Percentiles rank a stretch among this genome's conserved stretches.
Evolutionary conservation across 179 eudicot species (phyloP).

Genomic region (Drosera spatulata): DNA sequence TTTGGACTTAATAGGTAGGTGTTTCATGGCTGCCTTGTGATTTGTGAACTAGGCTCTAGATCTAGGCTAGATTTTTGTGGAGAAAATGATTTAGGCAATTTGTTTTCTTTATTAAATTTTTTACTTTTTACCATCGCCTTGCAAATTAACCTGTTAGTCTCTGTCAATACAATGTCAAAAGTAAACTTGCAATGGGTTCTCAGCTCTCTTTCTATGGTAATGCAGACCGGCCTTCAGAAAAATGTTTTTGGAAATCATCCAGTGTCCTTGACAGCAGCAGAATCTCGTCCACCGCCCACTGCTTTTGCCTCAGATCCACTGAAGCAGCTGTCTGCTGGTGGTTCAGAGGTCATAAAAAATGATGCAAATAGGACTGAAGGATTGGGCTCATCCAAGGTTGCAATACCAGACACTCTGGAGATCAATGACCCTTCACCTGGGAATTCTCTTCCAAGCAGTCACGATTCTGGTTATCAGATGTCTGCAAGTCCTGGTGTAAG

Average conservation of each 20-base stretch:
- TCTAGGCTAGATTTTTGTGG: too few species aligned
- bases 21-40: too few species aligned
- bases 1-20: too few species aligned
- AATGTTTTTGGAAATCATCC: constrained; percentile 74
- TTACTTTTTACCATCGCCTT: too few species aligned
- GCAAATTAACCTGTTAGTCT: too few species aligned
- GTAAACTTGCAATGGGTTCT: background rate
- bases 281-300: constrained; percentile 50
- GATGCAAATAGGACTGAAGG: constrained; percentile 15
- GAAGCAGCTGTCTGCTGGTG: constrained; percentile 26
- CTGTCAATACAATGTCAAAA: too few species aligned
- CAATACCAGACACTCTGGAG: constrained; percentile 47
- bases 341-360: constrained; percentile 14
- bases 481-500: constrained; percentile 83
- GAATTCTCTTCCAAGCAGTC: constrained; percentile 29
- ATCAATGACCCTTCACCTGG: constrained; percentile 36
- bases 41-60: too few species aligned
- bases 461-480: constrained; percentile 40
- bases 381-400: constrained; percentile 13
- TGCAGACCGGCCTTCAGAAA: constrained; percentile 81
- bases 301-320: constrained; percentile 70
- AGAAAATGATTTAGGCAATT: too few species aligned
- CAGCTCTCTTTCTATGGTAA: background rate
- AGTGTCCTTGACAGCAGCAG: constrained; percentile 30
- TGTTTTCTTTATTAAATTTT: too few species aligned